Evolutionary conservation across 2,329 filamentous ascomycete species (phyloP), one percentile per base, ranked within the genome.

Genomic region (Ophiostoma himal-ulmi): DNA sequence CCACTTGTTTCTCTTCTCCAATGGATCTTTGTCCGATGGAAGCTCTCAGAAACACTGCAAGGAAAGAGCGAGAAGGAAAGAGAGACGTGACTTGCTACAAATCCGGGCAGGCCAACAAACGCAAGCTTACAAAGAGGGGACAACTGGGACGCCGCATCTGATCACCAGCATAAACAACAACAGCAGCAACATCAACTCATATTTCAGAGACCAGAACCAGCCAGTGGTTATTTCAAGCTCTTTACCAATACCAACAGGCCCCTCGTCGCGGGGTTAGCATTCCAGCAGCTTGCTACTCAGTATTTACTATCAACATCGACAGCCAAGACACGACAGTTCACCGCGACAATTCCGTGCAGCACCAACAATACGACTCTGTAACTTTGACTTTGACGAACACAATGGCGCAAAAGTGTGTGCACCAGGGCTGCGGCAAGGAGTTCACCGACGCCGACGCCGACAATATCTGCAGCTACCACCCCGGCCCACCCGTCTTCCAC

Each of bases 401-500:
- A 67, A 92, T 92, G 89, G 84, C 89, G 71, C 86, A 89, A 77
- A 98, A 96, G 83, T 99, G 95, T 80, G 93, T 97, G 71, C 95
- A 97, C 83, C 94, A 96, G 81, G 93, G 94, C 79, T 99, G 95
- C 81, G 93, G 91, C 77, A 98, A 97, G 85, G 81, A 84, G 74
- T 98, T 67, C 34, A 65, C 62, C 62, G 65, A 93, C 80, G 89
- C 89, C 67, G 91, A 97, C 79, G 81, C 89, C 11, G 88, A 92
- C 60, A 94, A 97, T 80, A 85, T 89, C 75, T 99, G 95, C 82
- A 82, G 88, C 75, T 98, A 97, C 82, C 95, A 99, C 81, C 93
- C 94, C 62, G 94, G 94, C 70, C 92, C 94, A 74, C 95, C 95
- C 65, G 85, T 95, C 78, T 99, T 99, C 80, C 95, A 98, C 79